Conservation (phyloP, 306 rosid genomes). For the Vicia faba region DNA sequence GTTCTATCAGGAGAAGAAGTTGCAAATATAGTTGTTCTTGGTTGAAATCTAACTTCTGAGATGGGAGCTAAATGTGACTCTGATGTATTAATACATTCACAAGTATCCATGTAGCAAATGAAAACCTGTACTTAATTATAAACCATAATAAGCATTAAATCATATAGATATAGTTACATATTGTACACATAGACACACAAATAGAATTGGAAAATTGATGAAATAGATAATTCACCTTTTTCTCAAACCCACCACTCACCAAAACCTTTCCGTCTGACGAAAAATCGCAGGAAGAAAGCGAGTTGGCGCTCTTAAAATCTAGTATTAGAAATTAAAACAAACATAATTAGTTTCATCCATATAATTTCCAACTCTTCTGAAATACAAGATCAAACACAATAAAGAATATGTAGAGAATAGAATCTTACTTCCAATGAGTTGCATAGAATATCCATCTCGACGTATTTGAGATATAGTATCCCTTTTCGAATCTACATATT, state of each 20-base stretch:
- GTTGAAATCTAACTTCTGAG: slow-evolving; percentile 20
- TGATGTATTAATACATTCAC: neutral
- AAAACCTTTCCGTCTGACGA: slow-evolving; percentile 19
- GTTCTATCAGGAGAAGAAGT: slow-evolving; percentile 5
- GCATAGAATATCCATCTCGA: neutral
- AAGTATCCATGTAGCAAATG: slow-evolving; percentile 10
- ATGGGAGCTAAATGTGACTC: neutral
- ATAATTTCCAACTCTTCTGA: neutral
- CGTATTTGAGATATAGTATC: neutral
- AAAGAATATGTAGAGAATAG: neutral
- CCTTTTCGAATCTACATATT: neutral
- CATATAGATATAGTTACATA: neutral
- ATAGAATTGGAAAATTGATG: neutral
- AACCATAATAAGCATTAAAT: neutral
- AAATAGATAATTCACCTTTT: slow-evolving; percentile 2
- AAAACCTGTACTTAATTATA: slow-evolving; percentile 7
- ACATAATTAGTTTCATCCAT: neutral
- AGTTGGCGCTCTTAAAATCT: neutral
- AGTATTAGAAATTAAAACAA: neutral
- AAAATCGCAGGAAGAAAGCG: slow-evolving; percentile 15
- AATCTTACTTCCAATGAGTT: neutral
- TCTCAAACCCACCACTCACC: slow-evolving; percentile 27
- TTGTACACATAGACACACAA: neutral
- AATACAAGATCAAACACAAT: neutral
- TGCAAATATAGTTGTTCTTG: slow-evolving; percentile 11